Evolutionary conservation across 805 yeast genomes (phyloP).

Genomic region (Myxozyma monticola): DNA sequence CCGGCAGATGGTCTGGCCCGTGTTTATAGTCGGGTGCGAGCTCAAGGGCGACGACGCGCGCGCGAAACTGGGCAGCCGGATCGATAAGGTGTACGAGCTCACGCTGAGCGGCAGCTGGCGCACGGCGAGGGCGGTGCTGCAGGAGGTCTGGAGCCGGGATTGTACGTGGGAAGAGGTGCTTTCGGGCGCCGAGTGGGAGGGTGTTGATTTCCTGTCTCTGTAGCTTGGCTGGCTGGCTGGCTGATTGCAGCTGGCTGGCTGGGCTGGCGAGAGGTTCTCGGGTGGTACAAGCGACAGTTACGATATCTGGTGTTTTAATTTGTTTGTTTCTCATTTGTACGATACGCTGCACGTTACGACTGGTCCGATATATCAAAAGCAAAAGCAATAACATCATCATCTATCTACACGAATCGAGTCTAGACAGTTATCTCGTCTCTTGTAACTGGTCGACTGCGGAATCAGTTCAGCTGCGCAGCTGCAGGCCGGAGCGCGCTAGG

Average conservation of each 20-base stretch:
- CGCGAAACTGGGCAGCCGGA: constrained; percentile 1
- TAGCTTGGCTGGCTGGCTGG: not conserved
- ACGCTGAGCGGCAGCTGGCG: constrained; percentile 20
- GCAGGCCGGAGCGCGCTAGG: too few species aligned
- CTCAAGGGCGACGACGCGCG: constrained; percentile 14
- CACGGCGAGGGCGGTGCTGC: constrained; percentile 14
- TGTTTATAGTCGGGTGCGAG: constrained; percentile 28
- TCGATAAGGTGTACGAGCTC: constrained; percentile 5
- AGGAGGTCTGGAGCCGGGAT: constrained; percentile 17
- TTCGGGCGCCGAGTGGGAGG: constrained; percentile 20
- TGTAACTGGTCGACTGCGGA: too few species aligned
- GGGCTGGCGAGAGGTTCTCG: not conserved
- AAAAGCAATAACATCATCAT: too few species aligned
- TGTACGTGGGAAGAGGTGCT: constrained; percentile 25
- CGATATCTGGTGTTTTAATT: too few species aligned
- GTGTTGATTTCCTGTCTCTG: constrained; percentile 22
- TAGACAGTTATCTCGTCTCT: too few species aligned
- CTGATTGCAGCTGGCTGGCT: not conserved
- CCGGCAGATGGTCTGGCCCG: constrained; percentile 29
- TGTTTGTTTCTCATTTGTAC: too few species aligned
- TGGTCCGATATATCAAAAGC: too few species aligned
- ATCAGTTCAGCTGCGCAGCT: too few species aligned
- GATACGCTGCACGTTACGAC: too few species aligned
- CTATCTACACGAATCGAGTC: too few species aligned
- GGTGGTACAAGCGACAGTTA: too few species aligned